Evolutionary conservation across 1,284 basidiomycete species (phyloP).

Genomic region (Naganishia liquefaciens): DNA sequence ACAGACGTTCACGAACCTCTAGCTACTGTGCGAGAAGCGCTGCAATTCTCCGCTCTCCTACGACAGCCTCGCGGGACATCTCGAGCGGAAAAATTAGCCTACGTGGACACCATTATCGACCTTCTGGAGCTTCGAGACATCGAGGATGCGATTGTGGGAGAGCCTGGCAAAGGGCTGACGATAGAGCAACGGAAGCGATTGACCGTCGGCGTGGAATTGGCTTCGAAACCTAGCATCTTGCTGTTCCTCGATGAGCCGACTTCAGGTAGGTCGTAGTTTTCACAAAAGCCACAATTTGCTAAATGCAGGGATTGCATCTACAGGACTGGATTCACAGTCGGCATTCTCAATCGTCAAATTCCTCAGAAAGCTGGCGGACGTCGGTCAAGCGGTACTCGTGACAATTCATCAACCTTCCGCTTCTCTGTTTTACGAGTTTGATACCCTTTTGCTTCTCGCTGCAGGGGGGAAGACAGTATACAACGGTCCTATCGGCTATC

Average conservation of each 20-base stretch:
- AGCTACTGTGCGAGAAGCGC: slow-evolving; percentile 69
- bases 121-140: slow-evolving; percentile 58
- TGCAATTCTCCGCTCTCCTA: slow-evolving; percentile 76
- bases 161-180: slow-evolving; percentile 55
- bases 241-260: slow-evolving; percentile 54
- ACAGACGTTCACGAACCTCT: slow-evolving; percentile 29
- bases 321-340: slow-evolving; percentile 61
- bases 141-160: slow-evolving; percentile 57
- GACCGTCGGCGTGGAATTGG: slow-evolving; percentile 63
- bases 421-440: slow-evolving; percentile 56
- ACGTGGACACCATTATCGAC: slow-evolving; percentile 59
- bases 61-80: slow-evolving; percentile 71
- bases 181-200: slow-evolving; percentile 59
- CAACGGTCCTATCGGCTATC: slow-evolving; percentile 45
- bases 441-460: slow-evolving; percentile 57
- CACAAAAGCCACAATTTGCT: not conserved
- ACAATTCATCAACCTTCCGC: slow-evolving; percentile 65
- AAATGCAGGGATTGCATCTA: slow-evolving; percentile 32
- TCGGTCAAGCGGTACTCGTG: slow-evolving; percentile 66
- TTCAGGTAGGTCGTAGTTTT: slow-evolving; percentile 32
- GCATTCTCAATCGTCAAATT: slow-evolving; percentile 62
- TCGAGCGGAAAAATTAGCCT: slow-evolving; percentile 55
- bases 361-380: slow-evolving; percentile 67
- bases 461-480: slow-evolving; percentile 57
- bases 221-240: slow-evolving; percentile 56